phyloP scores from a whole-genome alignment of 305 asterid genomes.

The Withania somnifera region DNA sequence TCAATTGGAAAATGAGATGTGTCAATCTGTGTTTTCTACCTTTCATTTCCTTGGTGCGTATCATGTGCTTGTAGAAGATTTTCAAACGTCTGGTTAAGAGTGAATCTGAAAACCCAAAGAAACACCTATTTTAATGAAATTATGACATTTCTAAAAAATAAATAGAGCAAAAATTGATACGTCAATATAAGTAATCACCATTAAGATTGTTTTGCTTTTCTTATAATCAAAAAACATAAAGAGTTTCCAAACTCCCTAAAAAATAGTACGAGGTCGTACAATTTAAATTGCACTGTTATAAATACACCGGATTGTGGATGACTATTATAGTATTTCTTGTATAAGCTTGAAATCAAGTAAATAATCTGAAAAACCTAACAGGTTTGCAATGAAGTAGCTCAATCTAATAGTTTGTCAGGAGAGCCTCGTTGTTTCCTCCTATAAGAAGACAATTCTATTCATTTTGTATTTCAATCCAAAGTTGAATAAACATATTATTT shows the following conservation, averaged over 20 bases:
- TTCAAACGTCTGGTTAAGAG: neutral
- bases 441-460: no score
- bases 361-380: no score
- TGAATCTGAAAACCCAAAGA: neutral
- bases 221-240: neutral
- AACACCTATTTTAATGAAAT: neutral
- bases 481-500: no score
- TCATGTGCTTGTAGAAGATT: neutral
- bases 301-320: neutral
- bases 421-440: no score
- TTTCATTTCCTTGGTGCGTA: neutral
- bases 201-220: neutral
- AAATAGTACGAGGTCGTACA: no score
- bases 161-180: neutral
- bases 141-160: neutral
- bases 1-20: neutral
- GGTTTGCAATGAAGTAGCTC: no score
- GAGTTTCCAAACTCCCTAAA: neutral
- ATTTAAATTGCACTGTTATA: neutral
- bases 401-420: no score
- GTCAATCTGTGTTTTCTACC: neutral
- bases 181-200: neutral
- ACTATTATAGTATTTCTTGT: neutral
- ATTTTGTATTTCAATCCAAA: no score
- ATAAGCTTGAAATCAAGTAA: neutral